Evolutionary conservation across 2,329 filamentous ascomycete species (phyloP).

Genomic region (Epichloe sibirici): DNA sequence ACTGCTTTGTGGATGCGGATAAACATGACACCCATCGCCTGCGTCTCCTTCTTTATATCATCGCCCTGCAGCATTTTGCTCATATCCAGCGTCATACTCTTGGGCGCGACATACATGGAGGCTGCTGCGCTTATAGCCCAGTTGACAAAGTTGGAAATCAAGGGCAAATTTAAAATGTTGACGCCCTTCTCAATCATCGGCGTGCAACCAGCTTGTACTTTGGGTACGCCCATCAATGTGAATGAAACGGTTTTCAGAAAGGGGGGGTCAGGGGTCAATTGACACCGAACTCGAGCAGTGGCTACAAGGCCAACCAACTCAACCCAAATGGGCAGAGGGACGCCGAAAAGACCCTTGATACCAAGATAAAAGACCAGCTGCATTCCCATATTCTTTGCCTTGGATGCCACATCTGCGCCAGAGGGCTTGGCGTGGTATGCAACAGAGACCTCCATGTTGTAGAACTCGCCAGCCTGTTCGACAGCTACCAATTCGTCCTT

Average conservation of each 20-base stretch:
- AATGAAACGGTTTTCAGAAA: conserved; percentile 88
- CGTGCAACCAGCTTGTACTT: conserved; percentile 78
- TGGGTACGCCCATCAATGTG: conserved; percentile 86
- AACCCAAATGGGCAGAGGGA: conserved; percentile 78
- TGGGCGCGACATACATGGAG: conserved; percentile 87
- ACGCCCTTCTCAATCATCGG: conserved; percentile 87
- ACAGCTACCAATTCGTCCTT: conserved; percentile 78
- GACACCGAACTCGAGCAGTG: conserved; percentile 69
- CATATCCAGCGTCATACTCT: conserved; percentile 85
- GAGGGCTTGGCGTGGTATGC: conserved; percentile 82
- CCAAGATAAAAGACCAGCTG: conserved; percentile 89
- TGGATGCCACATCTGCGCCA: conserved; percentile 57
- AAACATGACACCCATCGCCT: conserved; percentile 81
- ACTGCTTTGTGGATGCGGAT: conserved; percentile 80
- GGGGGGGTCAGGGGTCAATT: conserved; percentile 91
- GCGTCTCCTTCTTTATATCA: conserved; percentile 78
- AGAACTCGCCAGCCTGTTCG: conserved; percentile 83
- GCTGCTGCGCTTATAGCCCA: conserved; percentile 82
- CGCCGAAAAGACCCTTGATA: conserved; percentile 75
- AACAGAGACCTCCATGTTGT: conserved; percentile 83
- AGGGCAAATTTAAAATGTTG: conserved; percentile 79
- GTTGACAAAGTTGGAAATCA: conserved; percentile 96
- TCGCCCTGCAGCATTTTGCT: conserved; percentile 85
- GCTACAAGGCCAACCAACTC: conserved; percentile 86
- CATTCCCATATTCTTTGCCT: conserved; percentile 95